These are phyloP conservation scores for Delonix regia DNA, from an alignment of 306 rosid species.

Conservation along the genomic window DNA sequence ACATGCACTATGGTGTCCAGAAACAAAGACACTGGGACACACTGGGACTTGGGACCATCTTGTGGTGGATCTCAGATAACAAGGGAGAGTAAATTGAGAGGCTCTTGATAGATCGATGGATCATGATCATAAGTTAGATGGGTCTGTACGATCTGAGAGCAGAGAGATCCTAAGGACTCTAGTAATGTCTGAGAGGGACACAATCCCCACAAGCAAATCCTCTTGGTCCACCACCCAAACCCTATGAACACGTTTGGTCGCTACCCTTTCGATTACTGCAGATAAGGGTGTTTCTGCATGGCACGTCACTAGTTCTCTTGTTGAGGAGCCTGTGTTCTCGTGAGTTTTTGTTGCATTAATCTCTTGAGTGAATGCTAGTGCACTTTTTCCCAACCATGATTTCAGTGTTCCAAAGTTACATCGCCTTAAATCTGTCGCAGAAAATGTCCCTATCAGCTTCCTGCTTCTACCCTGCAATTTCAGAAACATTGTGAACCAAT, in stretches of 20 bases:
- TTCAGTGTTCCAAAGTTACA: conserved; percentile 61
- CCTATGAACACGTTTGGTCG: conserved; percentile 69
- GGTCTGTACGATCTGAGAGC: conserved; percentile 30
- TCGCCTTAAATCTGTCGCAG: conserved; percentile 74
- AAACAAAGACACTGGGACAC: background rate
- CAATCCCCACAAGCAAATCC: conserved; percentile 72
- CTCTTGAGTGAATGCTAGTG: conserved; percentile 59
- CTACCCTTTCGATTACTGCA: conserved; percentile 64
- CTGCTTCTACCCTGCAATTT: conserved; percentile 69
- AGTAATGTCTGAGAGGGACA: conserved; percentile 73
- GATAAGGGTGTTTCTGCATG: conserved; percentile 48
- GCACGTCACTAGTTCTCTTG: conserved; percentile 68
- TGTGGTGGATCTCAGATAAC: background rate
- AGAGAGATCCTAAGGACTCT: conserved; percentile 65
- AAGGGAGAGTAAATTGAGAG: too few species aligned
- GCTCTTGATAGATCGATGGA: too few species aligned
- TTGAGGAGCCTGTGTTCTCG: background rate
- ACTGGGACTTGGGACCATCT: too few species aligned
- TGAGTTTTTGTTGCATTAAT: conserved; percentile 22
- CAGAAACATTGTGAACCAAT: too few species aligned
- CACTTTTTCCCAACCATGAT: conserved; percentile 72
- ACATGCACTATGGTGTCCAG: background rate
- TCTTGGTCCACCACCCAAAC: conserved; percentile 81
- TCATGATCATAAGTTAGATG: background rate
- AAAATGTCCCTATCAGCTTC: conserved; percentile 70